phyloP scores from a whole-genome alignment of 257 asterid species.

The Scutellaria baicalensis region DNA sequence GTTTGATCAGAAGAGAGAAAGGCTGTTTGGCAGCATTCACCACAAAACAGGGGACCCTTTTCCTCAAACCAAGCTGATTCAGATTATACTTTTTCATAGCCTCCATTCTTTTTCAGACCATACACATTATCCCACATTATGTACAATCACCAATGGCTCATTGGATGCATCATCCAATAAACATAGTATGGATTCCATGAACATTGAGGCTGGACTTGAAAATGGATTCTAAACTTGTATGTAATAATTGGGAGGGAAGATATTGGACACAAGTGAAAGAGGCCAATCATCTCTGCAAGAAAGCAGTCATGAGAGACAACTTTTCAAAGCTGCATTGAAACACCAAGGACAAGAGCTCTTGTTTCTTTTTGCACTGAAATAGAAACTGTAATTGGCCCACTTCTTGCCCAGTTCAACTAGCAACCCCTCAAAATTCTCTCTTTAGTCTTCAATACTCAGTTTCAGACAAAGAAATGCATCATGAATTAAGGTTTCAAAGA shows the following conservation, averaged over 20 bases:
- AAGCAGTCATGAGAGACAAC: background rate
- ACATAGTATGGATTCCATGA: no score
- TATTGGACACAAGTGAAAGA: background rate
- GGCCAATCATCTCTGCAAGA: background rate
- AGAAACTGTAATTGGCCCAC: background rate
- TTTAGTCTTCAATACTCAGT: background rate
- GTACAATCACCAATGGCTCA: no score
- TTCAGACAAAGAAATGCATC: no score
- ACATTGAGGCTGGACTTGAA: no score
- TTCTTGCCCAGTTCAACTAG: background rate
- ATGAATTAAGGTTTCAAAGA: background rate
- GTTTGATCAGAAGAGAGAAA: background rate
- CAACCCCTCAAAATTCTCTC: background rate
- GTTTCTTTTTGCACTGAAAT: background rate
- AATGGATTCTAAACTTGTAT: no score
- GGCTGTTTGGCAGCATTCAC: conserved; percentile 6
- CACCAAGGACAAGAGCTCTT: background rate
- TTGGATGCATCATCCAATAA: no score
- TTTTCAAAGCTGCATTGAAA: background rate
- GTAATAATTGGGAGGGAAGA: no score
- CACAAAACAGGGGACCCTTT: conserved; percentile 11
- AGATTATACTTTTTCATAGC: background rate
- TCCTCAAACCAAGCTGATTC: conserved; percentile 1
- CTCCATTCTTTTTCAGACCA: no score
- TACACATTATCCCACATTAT: no score